Percentiles rank a stretch among this genome's conserved stretches.
These are phyloP conservation scores for Elongisporangium undulatum DNA, from an alignment of 352 stramenopile genomes.

Conservation along the genomic window DNA sequence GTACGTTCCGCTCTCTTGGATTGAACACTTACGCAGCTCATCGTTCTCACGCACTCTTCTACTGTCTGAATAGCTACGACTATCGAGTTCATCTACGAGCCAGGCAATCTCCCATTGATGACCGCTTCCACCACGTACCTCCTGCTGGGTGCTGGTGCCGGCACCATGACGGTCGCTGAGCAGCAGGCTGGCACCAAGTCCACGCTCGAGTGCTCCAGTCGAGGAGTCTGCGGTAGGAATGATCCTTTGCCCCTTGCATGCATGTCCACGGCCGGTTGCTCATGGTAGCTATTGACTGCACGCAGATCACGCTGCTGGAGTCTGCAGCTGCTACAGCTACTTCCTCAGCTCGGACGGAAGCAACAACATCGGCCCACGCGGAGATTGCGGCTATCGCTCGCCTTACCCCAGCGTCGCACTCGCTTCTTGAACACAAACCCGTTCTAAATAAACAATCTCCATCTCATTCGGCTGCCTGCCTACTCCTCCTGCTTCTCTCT, in stretches of 20 bases:
- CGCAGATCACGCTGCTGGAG: slow-evolving; percentile 51
- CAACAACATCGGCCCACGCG: slow-evolving; percentile 70
- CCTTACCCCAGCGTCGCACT: slow-evolving; percentile 50
- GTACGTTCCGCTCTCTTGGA: slow-evolving; percentile 18
- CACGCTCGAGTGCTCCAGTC: slow-evolving; percentile 68
- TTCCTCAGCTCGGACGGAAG: slow-evolving; percentile 73
- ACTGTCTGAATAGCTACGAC: slow-evolving; percentile 43
- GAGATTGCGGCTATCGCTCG: slow-evolving; percentile 89
- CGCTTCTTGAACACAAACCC: slow-evolving; percentile 11
- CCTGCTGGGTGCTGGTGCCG: slow-evolving; percentile 22
- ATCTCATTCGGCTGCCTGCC: not conserved
- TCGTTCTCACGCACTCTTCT: not conserved
- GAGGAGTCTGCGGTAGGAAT: slow-evolving; percentile 66
- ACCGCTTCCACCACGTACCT: slow-evolving; percentile 31
- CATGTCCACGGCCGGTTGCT: not conserved
- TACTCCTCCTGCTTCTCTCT: not conserved
- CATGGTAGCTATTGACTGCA: slow-evolving; percentile 2
- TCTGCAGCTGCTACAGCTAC: slow-evolving; percentile 70
- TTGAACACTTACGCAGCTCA: slow-evolving; percentile 1
- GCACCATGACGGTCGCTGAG: slow-evolving; percentile 26
- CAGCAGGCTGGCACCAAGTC: slow-evolving; percentile 62
- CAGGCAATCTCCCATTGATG: slow-evolving; percentile 51
- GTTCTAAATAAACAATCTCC: not conserved
- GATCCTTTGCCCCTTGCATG: not conserved
- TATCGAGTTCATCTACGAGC: slow-evolving; percentile 64